Conservation (phyloP, 164 flowering plant genomes). For the Vitis cinerea region DNA sequence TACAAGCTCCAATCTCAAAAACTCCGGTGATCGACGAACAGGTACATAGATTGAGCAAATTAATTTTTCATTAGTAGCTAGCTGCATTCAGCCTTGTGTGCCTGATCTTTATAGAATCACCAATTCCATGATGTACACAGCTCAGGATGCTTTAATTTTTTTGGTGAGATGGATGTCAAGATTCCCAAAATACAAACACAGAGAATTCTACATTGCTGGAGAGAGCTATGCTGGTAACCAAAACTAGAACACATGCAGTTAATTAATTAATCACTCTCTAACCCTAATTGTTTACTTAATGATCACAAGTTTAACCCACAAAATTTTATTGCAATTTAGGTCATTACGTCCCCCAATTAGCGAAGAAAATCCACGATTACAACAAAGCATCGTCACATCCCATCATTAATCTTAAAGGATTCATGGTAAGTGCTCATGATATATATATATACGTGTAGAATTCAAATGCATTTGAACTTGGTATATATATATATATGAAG, state of each 20-base stretch:
- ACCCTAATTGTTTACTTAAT: neutral
- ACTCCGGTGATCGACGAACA: constrained; percentile 72
- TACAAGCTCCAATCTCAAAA: constrained; percentile 57
- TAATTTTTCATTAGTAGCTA: neutral
- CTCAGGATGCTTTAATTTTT: constrained; percentile 69
- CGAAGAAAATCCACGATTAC: constrained; percentile 55
- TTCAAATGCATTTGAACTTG: neutral
- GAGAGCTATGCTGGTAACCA: constrained; percentile 88
- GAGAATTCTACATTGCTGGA: constrained; percentile 85
- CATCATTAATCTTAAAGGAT: constrained; percentile 76
- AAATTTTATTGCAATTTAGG: constrained; percentile 32
- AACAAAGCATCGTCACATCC: constrained; percentile 46
- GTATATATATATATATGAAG: neutral
- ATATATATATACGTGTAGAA: neutral
- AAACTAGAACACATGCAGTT: neutral
- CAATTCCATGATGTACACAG: constrained; percentile 31
- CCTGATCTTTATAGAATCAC: too few species aligned
- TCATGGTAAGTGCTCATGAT: constrained; percentile 54
- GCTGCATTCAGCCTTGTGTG: too few species aligned
- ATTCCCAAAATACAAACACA: constrained; percentile 73
- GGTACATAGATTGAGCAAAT: constrained; percentile 25
- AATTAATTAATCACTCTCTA: neutral
- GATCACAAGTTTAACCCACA: neutral
- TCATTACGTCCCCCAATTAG: constrained; percentile 89
- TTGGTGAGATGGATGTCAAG: constrained; percentile 68